Evolutionary conservation across 2,329 filamentous ascomycete genomes (phyloP).

Genomic region (Tricladium varicosporioides): DNA sequence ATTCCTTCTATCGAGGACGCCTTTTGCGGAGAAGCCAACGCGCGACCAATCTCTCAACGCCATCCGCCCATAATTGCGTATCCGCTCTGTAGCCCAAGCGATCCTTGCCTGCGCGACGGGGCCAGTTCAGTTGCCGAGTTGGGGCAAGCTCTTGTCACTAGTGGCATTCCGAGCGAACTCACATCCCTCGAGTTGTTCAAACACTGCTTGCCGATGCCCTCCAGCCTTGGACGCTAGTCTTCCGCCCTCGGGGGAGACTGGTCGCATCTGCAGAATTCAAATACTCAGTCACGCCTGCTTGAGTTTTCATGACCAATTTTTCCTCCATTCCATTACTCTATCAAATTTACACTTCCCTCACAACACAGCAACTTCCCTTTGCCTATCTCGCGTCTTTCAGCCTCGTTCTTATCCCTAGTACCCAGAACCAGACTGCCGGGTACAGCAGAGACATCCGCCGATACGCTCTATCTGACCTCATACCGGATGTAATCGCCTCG

Average conservation of each 20-base stretch:
- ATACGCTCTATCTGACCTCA: constrained; percentile 22
- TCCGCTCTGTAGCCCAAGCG: neutral
- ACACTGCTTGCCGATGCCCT: neutral
- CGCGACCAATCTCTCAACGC: neutral
- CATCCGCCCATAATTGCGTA: constrained; percentile 1
- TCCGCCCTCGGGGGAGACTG: constrained; percentile 16
- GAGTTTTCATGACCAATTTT: constrained; percentile 22
- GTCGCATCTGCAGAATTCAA: constrained; percentile 26
- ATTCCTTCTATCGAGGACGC: neutral
- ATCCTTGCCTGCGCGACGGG: neutral
- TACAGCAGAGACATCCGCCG: constrained; percentile 11
- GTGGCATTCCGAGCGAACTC: neutral
- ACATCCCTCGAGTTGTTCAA: neutral
- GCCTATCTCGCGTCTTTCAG: constrained; percentile 19
- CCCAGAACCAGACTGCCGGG: constrained; percentile 21
- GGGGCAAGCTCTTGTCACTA: neutral
- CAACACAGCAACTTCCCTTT: constrained; percentile 8
- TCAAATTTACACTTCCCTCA: constrained; percentile 9
- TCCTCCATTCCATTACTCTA: constrained; percentile 26
- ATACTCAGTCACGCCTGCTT: constrained; percentile 26
- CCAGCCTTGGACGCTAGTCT: neutral
- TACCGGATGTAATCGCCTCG: constrained; percentile 26
- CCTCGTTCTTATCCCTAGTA: constrained; percentile 20
- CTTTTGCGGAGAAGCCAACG: constrained; percentile 24
- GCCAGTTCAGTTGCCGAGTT: neutral